Evolutionary conservation across 768 basidiomycete genomes (phyloP).

Genomic region (Lactarius quietus): DNA sequence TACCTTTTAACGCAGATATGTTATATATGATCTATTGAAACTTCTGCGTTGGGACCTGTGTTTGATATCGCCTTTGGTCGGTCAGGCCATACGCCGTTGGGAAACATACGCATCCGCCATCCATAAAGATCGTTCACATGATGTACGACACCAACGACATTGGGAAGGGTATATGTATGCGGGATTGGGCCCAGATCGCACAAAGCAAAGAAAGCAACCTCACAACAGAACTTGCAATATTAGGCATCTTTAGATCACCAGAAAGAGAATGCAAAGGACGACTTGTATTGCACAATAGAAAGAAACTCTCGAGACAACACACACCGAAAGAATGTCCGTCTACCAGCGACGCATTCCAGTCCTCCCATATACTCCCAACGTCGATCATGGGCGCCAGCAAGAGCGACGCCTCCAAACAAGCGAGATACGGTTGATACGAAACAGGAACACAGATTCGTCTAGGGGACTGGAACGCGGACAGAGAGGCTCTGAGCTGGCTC

Average conservation of each 20-base stretch:
- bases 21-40: background rate
- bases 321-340: constrained; percentile 35
- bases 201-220: background rate
- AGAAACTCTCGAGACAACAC: background rate
- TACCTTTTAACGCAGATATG: background rate
- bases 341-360: constrained; percentile 31
- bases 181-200: background rate
- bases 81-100: too few species aligned
- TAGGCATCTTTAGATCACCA: too few species aligned
- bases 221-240: background rate
- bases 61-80: too few species aligned
- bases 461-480: constrained; percentile 95
- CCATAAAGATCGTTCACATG: background rate
- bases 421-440: constrained; percentile 45
- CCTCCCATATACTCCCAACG: constrained; percentile 36
- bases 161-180: background rate
- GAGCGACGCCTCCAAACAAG: constrained; percentile 63
- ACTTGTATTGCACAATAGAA: background rate
- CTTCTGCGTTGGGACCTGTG: too few species aligned
- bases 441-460: constrained; percentile 44
- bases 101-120: too few species aligned
- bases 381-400: constrained; percentile 68
- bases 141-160: background rate
- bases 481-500: constrained; percentile 73
- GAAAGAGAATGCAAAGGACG: too few species aligned